These are phyloP conservation scores for Argentina anserina DNA, from an alignment of 306 rosid species.

Conservation along the genomic window DNA sequence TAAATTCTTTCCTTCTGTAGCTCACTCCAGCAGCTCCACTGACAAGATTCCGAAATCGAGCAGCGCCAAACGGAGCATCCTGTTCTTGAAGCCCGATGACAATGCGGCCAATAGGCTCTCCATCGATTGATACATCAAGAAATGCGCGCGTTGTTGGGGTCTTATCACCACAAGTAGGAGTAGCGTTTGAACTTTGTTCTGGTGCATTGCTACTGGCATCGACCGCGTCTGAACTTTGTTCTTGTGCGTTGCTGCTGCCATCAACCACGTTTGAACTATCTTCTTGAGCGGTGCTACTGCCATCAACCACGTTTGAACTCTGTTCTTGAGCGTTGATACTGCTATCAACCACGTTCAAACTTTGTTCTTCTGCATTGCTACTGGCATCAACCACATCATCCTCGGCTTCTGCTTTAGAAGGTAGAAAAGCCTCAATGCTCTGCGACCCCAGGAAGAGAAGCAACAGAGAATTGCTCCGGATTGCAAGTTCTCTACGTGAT, in stretches of 20 bases:
- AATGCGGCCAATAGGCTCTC: constrained; percentile 65
- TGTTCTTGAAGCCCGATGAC: constrained; percentile 61
- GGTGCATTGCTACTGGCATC: constrained; percentile 18
- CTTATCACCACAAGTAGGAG: constrained; percentile 40
- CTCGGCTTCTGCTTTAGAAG: constrained; percentile 49
- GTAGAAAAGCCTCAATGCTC: constrained; percentile 33
- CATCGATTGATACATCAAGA: constrained; percentile 65
- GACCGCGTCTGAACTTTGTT: constrained; percentile 15
- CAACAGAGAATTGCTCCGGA: constrained; percentile 53
- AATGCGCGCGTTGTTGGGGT: constrained; percentile 54
- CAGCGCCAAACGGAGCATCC: constrained; percentile 53
- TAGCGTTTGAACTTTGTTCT: constrained; percentile 22
- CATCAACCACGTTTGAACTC: constrained; percentile 16
- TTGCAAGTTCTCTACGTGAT: constrained; percentile 65
- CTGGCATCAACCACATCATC: constrained; percentile 35
- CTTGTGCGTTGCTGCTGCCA: constrained; percentile 13
- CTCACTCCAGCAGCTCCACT: constrained; percentile 87
- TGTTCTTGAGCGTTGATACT: constrained; percentile 16
- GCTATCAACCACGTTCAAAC: constrained; percentile 1
- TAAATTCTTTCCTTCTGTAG: constrained; percentile 85
- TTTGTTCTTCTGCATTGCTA: constrained; percentile 5
- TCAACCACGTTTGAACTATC: constrained; percentile 19
- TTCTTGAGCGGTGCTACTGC: constrained; percentile 16
- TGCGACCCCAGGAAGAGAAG: constrained; percentile 59
- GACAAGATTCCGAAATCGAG: constrained; percentile 60